Evolutionary conservation across 768 basidiomycete genomes (phyloP).

Genomic region (Trametes villosa): DNA sequence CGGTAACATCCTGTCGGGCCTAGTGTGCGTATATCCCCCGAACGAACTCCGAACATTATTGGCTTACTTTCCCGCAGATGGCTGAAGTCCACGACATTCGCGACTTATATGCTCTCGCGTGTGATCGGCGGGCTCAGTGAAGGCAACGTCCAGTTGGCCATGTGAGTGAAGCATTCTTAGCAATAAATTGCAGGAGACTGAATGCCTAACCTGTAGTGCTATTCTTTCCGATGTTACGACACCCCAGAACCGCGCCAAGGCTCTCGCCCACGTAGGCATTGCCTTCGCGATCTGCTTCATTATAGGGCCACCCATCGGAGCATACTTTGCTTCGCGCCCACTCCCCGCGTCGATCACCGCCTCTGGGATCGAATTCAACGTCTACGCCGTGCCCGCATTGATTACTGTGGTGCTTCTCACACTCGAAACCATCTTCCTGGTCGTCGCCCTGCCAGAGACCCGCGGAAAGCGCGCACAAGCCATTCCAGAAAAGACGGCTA

Average conservation of each 20-base stretch:
- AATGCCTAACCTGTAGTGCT: slow-evolving; percentile 62
- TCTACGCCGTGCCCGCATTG: slow-evolving; percentile 89
- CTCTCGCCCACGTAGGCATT: slow-evolving; percentile 91
- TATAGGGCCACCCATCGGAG: slow-evolving; percentile 92
- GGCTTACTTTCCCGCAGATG: slow-evolving; percentile 54
- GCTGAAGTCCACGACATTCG: slow-evolving; percentile 90
- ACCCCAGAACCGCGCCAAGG: slow-evolving; percentile 76
- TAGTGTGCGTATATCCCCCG: slow-evolving; percentile 58
- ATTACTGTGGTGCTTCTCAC: slow-evolving; percentile 79
- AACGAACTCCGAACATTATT: neutral
- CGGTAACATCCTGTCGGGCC: slow-evolving; percentile 90
- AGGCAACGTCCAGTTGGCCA: slow-evolving; percentile 96
- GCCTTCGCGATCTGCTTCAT: slow-evolving; percentile 96
- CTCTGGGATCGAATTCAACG: slow-evolving; percentile 72
- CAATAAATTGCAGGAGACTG: neutral
- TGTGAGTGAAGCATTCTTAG: slow-evolving; percentile 55
- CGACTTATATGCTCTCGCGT: slow-evolving; percentile 86
- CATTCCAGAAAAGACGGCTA: slow-evolving; percentile 20
- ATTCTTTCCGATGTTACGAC: slow-evolving; percentile 92
- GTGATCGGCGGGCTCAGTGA: slow-evolving; percentile 93
- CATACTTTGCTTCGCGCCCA: slow-evolving; percentile 92
- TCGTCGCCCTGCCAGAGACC: slow-evolving; percentile 83
- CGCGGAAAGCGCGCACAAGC: slow-evolving; percentile 48
- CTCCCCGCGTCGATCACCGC: slow-evolving; percentile 59
- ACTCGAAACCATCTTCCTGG: slow-evolving; percentile 80